Evolutionary conservation across 345 rosid genomes (phyloP).

Genomic region (Bruguiera parviflora): DNA sequence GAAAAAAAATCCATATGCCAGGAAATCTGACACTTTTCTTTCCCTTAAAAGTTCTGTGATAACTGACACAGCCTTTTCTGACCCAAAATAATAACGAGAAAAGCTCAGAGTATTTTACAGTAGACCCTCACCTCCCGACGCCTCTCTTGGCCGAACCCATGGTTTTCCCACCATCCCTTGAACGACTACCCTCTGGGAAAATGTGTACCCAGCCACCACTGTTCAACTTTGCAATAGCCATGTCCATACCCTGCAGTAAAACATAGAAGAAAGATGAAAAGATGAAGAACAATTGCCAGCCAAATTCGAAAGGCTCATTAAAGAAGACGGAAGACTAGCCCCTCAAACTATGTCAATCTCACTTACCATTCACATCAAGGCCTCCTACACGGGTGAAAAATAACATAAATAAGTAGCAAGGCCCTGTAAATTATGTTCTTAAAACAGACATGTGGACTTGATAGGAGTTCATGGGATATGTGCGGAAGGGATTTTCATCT

Average conservation of each 20-base stretch:
- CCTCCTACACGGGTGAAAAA: no score
- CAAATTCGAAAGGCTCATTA: neutral
- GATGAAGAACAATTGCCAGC: neutral
- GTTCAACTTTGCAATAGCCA: conserved; percentile 83
- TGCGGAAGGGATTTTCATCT: neutral
- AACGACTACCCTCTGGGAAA: conserved; percentile 95
- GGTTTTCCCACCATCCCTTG: conserved; percentile 92
- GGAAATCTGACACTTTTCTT: neutral
- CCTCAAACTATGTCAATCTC: no score
- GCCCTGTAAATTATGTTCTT: no score
- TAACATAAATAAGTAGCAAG: no score
- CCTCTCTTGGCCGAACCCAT: conserved; percentile 84
- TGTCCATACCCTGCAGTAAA: conserved; percentile 80
- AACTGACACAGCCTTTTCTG: neutral
- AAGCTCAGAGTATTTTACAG: neutral
- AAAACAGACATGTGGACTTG: no score
- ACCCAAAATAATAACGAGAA: neutral
- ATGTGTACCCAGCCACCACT: conserved; percentile 98
- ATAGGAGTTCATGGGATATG: no score
- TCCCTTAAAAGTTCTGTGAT: neutral
- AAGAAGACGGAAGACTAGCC: neutral
- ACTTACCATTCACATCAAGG: no score
- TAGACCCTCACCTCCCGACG: conserved; percentile 68
- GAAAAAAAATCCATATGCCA: no score
- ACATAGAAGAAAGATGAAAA: conserved; percentile 10